Conservation (phyloP, 1,284 basidiomycete species). For the Pyrrhoderma lamaoense region DNA sequence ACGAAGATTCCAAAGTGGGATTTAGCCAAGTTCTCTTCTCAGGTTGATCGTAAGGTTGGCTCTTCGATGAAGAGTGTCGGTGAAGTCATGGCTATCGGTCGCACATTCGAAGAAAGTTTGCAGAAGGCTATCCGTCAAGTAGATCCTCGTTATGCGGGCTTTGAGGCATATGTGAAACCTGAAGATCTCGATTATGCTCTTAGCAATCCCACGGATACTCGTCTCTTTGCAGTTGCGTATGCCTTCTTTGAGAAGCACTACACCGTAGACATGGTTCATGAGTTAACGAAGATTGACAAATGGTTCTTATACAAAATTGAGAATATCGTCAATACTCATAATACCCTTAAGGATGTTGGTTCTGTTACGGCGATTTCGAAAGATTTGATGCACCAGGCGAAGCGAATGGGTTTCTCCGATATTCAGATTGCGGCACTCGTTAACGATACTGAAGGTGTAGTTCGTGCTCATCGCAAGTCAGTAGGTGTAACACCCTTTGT, state of each 20-base stretch:
- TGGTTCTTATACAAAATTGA: conserved; percentile 99
- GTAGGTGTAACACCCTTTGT: conserved; percentile 92
- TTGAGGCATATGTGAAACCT: conserved; percentile 23
- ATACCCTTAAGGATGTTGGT: conserved; percentile 61
- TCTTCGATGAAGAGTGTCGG: conserved; percentile 99
- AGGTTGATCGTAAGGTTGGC: conserved; percentile 93
- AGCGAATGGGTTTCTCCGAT: conserved; percentile 94
- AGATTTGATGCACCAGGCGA: conserved; percentile 74
- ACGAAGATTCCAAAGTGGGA: conserved; percentile 99
- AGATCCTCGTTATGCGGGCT: conserved; percentile 73
- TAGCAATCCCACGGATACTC: conserved; percentile 77
- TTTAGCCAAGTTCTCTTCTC: conserved; percentile 90
- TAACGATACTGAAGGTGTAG: conserved; percentile 58
- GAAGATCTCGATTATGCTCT: conserved; percentile 79
- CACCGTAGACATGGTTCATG: conserved; percentile 92
- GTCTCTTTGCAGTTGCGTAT: conserved; percentile 95
- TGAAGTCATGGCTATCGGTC: conserved; percentile 99
- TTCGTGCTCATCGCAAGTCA: conserved; percentile 83
- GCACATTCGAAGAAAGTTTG: conserved; percentile 97
- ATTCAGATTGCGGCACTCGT: conserved; percentile 81
- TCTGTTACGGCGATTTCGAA: conserved; percentile 51
- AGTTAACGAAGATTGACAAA: conserved; percentile 96
- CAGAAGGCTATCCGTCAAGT: conserved; percentile 99
- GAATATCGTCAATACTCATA: conserved; percentile 88
- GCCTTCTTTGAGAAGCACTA: conserved; percentile 95